Evolutionary conservation across 805 yeast species (phyloP).

Genomic region (Saturnispora ahearnii): DNA sequence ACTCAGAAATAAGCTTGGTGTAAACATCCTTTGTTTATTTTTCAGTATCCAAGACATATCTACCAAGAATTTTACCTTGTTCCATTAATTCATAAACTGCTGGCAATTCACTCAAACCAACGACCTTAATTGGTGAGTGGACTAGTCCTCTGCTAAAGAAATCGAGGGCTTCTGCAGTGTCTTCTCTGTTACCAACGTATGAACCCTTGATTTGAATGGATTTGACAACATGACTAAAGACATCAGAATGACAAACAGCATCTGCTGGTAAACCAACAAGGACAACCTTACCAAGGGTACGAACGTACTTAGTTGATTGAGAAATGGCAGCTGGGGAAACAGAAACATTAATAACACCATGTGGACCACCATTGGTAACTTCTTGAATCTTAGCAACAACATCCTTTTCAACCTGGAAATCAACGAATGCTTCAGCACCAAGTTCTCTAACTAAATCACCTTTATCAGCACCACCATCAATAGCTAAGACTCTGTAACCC

Average conservation of each 20-base stretch:
- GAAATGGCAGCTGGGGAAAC: conserved; percentile 44
- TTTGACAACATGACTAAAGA: conserved; percentile 66
- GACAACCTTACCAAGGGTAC: conserved; percentile 54
- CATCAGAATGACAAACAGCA: conserved; percentile 62
- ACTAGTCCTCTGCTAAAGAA: conserved; percentile 63
- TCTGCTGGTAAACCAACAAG: conserved; percentile 72
- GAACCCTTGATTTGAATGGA: conserved; percentile 72
- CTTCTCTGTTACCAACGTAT: conserved; percentile 86
- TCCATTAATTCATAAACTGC: conserved; percentile 71
- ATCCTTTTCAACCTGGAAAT: conserved; percentile 39
- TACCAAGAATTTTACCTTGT: conserved; percentile 78
- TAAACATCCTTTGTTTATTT: conserved; percentile 31
- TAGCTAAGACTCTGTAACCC: conserved; percentile 65
- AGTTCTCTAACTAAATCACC: conserved; percentile 40
- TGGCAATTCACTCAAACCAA: conserved; percentile 65
- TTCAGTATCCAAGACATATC: conserved; percentile 78
- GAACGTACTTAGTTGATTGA: conserved; percentile 51
- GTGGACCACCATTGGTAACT: conserved; percentile 48
- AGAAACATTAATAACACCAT: conserved; percentile 61
- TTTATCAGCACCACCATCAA: conserved; percentile 71
- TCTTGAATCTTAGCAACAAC: conserved; percentile 32
- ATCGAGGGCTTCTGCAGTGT: conserved; percentile 69
- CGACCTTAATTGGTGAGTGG: conserved; percentile 60
- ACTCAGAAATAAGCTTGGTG: not conserved
- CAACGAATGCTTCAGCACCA: conserved; percentile 60